phyloP scores from a whole-genome alignment of 2,329 filamentous ascomycete species.

The Exophiala oligosperma region DNA sequence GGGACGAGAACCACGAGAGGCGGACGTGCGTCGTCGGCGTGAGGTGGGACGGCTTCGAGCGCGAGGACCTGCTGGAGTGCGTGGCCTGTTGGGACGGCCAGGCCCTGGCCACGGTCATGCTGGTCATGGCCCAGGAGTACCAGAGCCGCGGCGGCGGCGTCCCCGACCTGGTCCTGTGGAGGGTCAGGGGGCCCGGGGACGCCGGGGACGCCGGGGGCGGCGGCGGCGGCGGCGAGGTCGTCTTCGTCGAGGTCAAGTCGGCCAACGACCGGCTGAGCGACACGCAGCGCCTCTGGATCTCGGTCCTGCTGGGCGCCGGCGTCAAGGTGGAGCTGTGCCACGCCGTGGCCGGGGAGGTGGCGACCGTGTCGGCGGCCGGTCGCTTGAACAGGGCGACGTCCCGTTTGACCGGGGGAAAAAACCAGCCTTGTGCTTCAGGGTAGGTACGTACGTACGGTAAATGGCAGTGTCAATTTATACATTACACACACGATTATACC shows the following conservation, averaged over 20 bases:
- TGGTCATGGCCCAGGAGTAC: conserved; percentile 95
- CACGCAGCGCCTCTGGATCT: conserved; percentile 94
- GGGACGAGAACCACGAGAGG: conserved; percentile 66
- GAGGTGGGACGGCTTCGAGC: conserved; percentile 77
- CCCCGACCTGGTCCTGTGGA: conserved; percentile 91
- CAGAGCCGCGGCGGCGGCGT: conserved; percentile 80
- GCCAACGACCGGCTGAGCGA: conserved; percentile 93
- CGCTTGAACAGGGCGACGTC: not conserved
- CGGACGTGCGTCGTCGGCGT: conserved; percentile 87
- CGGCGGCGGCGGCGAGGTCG: conserved; percentile 54
- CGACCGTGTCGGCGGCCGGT: not conserved
- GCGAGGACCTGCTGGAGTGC: conserved; percentile 77
- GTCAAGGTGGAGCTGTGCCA: conserved; percentile 80
- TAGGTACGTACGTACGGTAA: too few relatives aligned
- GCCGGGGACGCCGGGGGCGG: conserved; percentile 26
- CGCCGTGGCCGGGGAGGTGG: conserved; percentile 54
- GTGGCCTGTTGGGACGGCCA: conserved; percentile 75
- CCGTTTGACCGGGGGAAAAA: too few relatives aligned
- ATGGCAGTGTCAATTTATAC: too few relatives aligned
- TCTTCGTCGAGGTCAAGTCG: conserved; percentile 79
- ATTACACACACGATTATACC: too few relatives aligned
- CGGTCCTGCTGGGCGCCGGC: conserved; percentile 83
- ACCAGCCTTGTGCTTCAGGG: too few relatives aligned
- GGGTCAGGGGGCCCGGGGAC: conserved; percentile 31
- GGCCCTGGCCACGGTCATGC: conserved; percentile 80